phyloP scores from a whole-genome alignment of 2,329 filamentous ascomycete species.

The Microcera coccophila region DNA sequence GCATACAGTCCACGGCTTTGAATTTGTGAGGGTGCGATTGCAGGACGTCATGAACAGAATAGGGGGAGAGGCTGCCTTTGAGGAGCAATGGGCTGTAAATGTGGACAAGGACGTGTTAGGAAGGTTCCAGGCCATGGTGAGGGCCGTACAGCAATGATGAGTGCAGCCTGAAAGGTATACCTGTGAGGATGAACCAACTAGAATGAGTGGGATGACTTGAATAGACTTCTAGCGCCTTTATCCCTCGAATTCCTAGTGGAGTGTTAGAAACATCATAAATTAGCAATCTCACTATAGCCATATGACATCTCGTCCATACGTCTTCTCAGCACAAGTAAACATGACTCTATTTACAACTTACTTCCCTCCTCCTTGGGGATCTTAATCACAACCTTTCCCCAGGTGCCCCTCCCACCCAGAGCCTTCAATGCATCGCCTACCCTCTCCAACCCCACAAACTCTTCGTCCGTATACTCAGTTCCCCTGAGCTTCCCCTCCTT shows the following conservation, averaged over 20 bases:
- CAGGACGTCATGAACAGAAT: conserved; percentile 53
- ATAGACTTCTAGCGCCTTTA: no score
- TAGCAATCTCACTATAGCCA: no score
- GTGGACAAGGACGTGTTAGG: conserved; percentile 69
- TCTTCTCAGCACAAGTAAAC: no score
- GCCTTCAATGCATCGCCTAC: conserved; percentile 73
- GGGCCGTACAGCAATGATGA: conserved; percentile 18
- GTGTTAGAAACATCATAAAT: no score
- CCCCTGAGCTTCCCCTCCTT: conserved; percentile 72
- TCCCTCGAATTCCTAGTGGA: no score
- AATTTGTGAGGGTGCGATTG: conserved; percentile 62
- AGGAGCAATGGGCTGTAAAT: conserved; percentile 65
- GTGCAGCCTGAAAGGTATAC: no score
- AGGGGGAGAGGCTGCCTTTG: conserved; percentile 64
- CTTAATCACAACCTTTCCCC: conserved; percentile 94
- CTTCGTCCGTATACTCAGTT: conserved; percentile 76
- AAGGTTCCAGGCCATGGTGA: conserved; percentile 48
- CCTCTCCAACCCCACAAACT: conserved; percentile 77
- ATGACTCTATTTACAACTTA: conserved; percentile 53
- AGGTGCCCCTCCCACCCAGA: conserved; percentile 76
- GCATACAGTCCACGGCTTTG: conserved; percentile 59
- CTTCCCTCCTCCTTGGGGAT: conserved; percentile 64
- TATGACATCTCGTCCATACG: no score
- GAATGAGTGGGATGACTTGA: no score
- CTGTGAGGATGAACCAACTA: no score